Base-by-base conservation (phyloP, 345 rosid species). In the Luvunga scandens region DNA sequence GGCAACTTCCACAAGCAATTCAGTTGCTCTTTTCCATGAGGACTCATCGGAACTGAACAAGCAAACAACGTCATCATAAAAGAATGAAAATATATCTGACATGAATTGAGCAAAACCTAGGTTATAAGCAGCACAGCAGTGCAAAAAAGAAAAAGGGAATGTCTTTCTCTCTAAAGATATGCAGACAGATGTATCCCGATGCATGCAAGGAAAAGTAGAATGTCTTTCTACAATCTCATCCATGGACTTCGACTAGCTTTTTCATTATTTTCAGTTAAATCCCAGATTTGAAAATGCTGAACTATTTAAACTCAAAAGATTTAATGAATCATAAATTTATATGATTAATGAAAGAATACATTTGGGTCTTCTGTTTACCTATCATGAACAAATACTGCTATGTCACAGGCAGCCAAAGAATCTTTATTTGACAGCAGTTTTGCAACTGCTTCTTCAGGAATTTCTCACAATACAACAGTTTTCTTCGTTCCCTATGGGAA, bases 321-420 rank as follows among this genome's bases (percentile, higher is more conserved):
- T 56, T 21, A 19, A 53, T 53, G 57, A 8, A 53, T 53, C 57
- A 53, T 45, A 27, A 42, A 24, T 6, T 22, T 21, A 74, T 34
- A 73, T 42, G 28, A 62, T 39, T 27, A 6, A 53, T 7, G n/a
- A 53, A 19, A 21, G 48, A 38, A 30, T 30, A 71, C 38, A 66
- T 5, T 50, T 7, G 0, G 72, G 30, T n/a, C 71, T 67, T 68
- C 22, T 28, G 50, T 38, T 53, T 89, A 96, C 98, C 97, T 89
- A 90, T 96, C 98, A 75, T 96, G 88, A 61, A 94, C 92, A 79
- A 97, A 97, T 70, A 97, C 87, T 66, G 99, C 97, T 78, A 97
- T 77, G 79, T 97, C 98, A 84, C 98, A 97, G 60, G 89, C 82
- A 81, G 98, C 94, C 88, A 97, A 85, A 59, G 96, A 88, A 66